phyloP scores from a whole-genome alignment of 805 yeast genomes.

The Teunomyces aglyptinius region DNA sequence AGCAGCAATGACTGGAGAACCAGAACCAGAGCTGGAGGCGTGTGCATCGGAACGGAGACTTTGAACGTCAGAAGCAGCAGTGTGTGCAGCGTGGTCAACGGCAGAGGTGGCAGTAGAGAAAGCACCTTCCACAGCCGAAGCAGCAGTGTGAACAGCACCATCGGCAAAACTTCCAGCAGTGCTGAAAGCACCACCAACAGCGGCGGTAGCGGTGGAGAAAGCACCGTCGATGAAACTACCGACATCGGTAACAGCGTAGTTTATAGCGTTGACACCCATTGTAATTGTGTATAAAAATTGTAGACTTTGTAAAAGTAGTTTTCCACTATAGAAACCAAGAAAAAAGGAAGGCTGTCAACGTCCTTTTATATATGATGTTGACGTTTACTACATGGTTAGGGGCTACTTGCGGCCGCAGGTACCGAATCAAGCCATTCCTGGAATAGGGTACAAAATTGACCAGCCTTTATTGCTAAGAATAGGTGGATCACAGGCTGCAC shows the following conservation, averaged over 20 bases:
- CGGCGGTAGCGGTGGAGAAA: constrained; percentile 10
- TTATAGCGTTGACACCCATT: constrained; percentile 30
- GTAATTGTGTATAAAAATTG: constrained; percentile 4
- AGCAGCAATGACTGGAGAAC: constrained; percentile 1
- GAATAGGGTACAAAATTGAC: constrained; percentile 2
- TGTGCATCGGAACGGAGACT: constrained; percentile 8
- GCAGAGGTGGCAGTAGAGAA: constrained; percentile 11
- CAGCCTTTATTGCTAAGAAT: constrained; percentile 1
- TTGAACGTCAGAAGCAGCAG: constrained; percentile 10
- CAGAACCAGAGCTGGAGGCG: constrained; percentile 9
- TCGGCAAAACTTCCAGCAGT: constrained; percentile 13
- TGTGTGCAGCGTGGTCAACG: constrained; percentile 13
- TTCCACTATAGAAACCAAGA: not conserved
- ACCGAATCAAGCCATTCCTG: not conserved
- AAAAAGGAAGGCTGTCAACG: not conserved
- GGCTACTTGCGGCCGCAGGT: not conserved
- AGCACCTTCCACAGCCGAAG: constrained; percentile 12
- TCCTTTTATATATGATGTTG: not conserved
- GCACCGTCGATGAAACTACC: constrained; percentile 9
- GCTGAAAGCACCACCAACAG: constrained; percentile 10
- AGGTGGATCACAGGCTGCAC: not conserved
- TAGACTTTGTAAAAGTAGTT: not conserved
- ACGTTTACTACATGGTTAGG: not conserved
- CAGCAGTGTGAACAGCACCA: constrained; percentile 14
- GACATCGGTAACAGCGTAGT: constrained; percentile 22